Conservation (phyloP, 2,329 filamentous ascomycete species). For the Fusarium guadeloupense region DNA sequence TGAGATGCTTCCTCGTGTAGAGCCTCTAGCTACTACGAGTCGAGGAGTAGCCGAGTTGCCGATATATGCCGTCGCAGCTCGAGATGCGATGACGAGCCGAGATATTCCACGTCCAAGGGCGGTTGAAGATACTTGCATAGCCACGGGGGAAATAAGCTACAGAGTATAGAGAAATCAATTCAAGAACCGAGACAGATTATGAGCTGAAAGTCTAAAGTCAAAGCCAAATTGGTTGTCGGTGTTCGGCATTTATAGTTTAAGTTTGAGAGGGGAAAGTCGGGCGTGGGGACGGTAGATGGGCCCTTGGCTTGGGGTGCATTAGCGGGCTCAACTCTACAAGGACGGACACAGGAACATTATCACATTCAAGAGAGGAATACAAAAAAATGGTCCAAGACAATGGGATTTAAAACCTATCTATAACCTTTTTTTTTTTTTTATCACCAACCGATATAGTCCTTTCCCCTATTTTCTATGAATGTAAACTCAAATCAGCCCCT, state of each 20-base stretch:
- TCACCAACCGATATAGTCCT: background rate
- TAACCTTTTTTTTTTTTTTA: background rate
- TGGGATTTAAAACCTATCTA: constrained; percentile 5
- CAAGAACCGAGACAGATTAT: background rate
- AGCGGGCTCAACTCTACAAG: constrained; percentile 1
- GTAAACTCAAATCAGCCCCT: background rate
- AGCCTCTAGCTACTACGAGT: background rate
- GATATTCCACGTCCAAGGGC: constrained; percentile 30
- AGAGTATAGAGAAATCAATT: background rate
- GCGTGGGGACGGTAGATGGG: constrained; percentile 23
- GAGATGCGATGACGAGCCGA: constrained; percentile 22
- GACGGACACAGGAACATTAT: background rate
- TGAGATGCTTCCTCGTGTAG: background rate
- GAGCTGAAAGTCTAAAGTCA: too few species aligned
- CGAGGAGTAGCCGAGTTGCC: background rate
- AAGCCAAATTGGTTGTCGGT: constrained; percentile 6
- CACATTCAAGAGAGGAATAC: background rate
- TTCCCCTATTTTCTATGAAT: constrained; percentile 1
- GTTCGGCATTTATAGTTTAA: constrained; percentile 18
- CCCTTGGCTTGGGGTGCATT: constrained; percentile 13
- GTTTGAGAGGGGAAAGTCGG: constrained; percentile 1
- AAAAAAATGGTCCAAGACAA: background rate
- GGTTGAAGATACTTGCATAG: constrained; percentile 25
- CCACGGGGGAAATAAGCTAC: background rate
- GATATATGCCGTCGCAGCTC: constrained; percentile 11